phyloP scores from a whole-genome alignment of 495 filamentous ascomycete genomes.

The Parathielavia appendiculata region DNA sequence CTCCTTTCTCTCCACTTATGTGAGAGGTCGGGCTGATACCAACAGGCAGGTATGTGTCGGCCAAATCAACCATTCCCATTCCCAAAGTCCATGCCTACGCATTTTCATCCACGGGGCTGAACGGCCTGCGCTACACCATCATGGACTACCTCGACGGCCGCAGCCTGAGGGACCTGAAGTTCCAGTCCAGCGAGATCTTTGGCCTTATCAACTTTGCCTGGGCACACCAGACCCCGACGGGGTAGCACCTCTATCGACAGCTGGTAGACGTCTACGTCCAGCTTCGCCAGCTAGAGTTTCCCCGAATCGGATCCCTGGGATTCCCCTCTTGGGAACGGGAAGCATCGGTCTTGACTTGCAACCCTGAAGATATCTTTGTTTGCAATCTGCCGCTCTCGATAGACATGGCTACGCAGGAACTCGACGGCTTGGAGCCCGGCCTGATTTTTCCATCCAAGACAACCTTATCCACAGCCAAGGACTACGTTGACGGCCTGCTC shows the following conservation, averaged over 20 bases:
- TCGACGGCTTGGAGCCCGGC: constrained; percentile 4
- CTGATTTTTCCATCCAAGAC: neutral
- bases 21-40: neutral
- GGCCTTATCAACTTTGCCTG: neutral
- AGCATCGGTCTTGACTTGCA: constrained; percentile 1
- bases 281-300: constrained; percentile 1
- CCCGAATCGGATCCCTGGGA: neutral
- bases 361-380: neutral
- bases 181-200: neutral
- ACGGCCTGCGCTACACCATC: neutral
- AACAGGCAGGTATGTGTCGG: neutral
- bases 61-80: constrained; percentile 7
- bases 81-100: neutral
- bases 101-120: neutral
- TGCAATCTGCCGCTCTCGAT: constrained; percentile 3
- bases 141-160: constrained; percentile 5
- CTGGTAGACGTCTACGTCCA: constrained; percentile 8
- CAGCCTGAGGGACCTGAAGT: neutral
- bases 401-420: neutral
- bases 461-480: neutral
- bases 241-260: neutral
- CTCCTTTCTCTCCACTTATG: neutral
- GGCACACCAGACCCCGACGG: neutral
- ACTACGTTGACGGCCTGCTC: constrained; percentile 1
- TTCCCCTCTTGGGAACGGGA: neutral